phyloP scores from a whole-genome alignment of 352 stramenopile genomes.

The Pythium phragmitis region DNA sequence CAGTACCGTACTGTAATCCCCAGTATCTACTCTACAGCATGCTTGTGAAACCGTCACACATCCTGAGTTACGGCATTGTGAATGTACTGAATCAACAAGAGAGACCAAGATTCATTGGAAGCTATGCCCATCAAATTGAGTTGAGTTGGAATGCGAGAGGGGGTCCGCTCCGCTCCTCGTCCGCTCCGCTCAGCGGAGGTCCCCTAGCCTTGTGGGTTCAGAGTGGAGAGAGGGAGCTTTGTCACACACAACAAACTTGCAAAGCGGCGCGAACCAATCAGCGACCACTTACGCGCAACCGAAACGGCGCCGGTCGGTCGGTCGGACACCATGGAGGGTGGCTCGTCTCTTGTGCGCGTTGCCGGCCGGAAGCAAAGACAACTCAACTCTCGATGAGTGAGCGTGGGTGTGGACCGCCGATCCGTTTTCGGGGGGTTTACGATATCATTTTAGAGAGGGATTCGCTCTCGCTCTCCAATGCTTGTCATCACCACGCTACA shows the following conservation, averaged over 20 bases:
- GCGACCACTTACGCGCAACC: too few species aligned
- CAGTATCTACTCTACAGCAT: too few species aligned
- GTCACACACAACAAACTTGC: constrained; percentile 4
- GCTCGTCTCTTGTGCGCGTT: background rate
- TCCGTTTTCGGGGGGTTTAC: background rate
- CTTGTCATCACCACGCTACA: background rate
- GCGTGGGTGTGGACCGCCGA: background rate
- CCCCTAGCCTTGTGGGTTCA: background rate
- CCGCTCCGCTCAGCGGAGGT: background rate
- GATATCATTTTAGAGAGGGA: background rate
- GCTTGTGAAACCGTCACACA: too few species aligned
- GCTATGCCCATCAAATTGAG: too few species aligned
- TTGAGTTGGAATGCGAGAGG: too few species aligned
- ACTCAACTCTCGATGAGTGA: background rate
- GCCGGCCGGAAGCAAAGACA: background rate
- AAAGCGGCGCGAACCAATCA: constrained; percentile 14
- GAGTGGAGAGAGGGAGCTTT: background rate
- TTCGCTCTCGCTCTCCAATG: background rate
- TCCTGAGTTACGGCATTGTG: too few species aligned
- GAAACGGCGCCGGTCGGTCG: constrained; percentile 6
- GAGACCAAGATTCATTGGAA: too few species aligned
- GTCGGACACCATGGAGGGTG: background rate
- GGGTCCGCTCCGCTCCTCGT: background rate
- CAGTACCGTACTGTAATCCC: too few species aligned
- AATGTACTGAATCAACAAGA: background rate